A percentile compares a stretch with the other conserved stretches of the same genome.
phyloP scores from a whole-genome alignment of 208 protist species.

The Giardia muris region DNA sequence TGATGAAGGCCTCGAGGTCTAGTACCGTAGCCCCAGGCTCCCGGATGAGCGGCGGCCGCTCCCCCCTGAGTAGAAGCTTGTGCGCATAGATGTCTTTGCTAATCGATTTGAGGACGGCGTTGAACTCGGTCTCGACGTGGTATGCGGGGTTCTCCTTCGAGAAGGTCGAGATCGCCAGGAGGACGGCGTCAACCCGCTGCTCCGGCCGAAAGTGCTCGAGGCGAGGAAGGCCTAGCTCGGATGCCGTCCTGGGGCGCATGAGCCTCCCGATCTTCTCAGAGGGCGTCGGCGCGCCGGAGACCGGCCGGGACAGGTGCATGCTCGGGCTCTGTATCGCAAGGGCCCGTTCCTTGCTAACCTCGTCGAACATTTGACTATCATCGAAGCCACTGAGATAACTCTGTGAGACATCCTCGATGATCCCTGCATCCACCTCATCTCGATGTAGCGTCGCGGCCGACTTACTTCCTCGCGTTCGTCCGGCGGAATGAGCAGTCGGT shows the following conservation, averaged over 20 bases:
- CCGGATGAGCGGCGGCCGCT: neutral
- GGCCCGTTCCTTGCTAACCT: neutral
- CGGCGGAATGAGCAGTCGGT: neutral
- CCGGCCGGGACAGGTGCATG: neutral
- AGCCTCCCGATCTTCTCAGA: slow-evolving; percentile 17
- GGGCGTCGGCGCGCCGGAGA: neutral
- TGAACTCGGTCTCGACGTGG: neutral
- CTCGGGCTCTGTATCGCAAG: neutral
- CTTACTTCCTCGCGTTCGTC: neutral
- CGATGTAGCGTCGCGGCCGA: neutral
- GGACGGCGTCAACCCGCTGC: neutral
- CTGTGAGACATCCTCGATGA: neutral
- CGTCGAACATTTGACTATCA: slow-evolving; percentile 1
- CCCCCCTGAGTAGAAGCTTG: neutral
- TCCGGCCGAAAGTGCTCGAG: neutral
- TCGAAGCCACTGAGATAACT: neutral
- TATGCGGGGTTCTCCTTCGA: neutral
- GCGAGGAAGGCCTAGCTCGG: neutral
- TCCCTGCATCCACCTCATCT: neutral
- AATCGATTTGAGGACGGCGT: neutral
- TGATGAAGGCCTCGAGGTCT: neutral
- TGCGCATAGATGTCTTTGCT: neutral
- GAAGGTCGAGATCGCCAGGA: neutral
- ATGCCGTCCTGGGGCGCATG: neutral
- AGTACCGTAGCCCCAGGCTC: neutral